A percentile compares a stretch with the other conserved stretches of the same genome.
These are phyloP conservation scores for Spatholobus suberectus DNA, from an alignment of 306 rosid species.

Conservation along the genomic window DNA sequence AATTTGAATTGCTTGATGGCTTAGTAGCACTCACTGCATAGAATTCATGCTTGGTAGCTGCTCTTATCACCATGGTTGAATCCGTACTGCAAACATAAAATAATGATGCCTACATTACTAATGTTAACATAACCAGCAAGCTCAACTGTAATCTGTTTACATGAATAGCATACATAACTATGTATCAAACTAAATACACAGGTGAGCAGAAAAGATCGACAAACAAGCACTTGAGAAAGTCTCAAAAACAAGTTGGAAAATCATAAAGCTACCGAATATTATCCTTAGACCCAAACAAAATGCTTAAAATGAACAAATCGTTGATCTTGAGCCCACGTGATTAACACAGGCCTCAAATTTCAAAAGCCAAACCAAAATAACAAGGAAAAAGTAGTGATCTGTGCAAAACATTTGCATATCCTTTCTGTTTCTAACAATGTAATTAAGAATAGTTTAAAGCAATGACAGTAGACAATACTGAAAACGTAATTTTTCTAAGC, in stretches of 20 bases:
- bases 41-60: slow-evolving; percentile 49
- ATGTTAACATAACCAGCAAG: slow-evolving; percentile 6
- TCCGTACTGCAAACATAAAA: slow-evolving; percentile 73
- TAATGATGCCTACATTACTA: slow-evolving; percentile 25
- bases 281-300: slow-evolving; percentile 1
- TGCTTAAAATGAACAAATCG: not conserved
- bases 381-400: not conserved
- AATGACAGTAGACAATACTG: not conserved
- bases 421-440: slow-evolving; percentile 1
- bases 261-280: not conserved
- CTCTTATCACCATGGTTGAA: slow-evolving; percentile 57
- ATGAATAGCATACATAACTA: not conserved
- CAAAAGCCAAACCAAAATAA: not conserved
- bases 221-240: slow-evolving; percentile 2
- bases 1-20: slow-evolving; percentile 28
- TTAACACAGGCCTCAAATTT: not conserved
- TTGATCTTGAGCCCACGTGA: not conserved
- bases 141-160: slow-evolving; percentile 6
- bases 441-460: slow-evolving; percentile 15
- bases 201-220: not conserved
- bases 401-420: slow-evolving; percentile 19
- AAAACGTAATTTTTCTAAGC: not conserved
- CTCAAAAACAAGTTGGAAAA: slow-evolving; percentile 23
- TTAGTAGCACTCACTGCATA: slow-evolving; percentile 48
- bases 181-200: not conserved